Evolutionary conservation across 2,329 filamentous ascomycete species (phyloP).

Genomic region (Ceratocystis destructans): DNA sequence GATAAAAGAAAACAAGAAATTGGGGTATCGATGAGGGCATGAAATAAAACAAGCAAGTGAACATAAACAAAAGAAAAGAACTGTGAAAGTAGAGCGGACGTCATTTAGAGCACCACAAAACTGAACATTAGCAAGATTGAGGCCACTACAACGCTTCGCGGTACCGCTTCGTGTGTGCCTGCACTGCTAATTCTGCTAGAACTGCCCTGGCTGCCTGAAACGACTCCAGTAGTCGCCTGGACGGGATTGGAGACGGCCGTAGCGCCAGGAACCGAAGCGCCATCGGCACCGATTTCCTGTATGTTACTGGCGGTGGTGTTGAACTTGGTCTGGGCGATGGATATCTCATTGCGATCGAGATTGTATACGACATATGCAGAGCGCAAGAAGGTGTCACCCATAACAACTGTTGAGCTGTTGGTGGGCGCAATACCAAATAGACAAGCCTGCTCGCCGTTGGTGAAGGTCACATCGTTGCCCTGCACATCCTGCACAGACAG

Average conservation of each 20-base stretch:
- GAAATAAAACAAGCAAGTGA: conserved; percentile 1
- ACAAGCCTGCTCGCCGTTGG: conserved; percentile 43
- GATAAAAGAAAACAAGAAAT: not conserved
- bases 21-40: not conserved
- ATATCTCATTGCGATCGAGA: conserved; percentile 56
- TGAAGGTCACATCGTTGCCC: conserved; percentile 37
- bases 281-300: conserved; percentile 40
- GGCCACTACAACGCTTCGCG: not conserved
- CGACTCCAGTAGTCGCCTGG: conserved; percentile 34
- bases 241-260: conserved; percentile 37
- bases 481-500: conserved; percentile 36
- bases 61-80: not conserved
- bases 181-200: not conserved
- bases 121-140: too few species aligned
- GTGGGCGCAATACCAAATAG: conserved; percentile 54
- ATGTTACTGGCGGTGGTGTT: conserved; percentile 36
- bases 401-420: conserved; percentile 40
- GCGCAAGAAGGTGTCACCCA: conserved; percentile 63
- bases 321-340: conserved; percentile 53
- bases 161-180: not conserved
- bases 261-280: conserved; percentile 39
- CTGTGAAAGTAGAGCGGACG: not conserved
- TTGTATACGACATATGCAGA: conserved; percentile 67
- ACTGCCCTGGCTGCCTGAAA: conserved; percentile 14
- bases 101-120: too few species aligned